phyloP scores from a whole-genome alignment of 805 yeast genomes.

The Spathaspora passalidarum region DNA sequence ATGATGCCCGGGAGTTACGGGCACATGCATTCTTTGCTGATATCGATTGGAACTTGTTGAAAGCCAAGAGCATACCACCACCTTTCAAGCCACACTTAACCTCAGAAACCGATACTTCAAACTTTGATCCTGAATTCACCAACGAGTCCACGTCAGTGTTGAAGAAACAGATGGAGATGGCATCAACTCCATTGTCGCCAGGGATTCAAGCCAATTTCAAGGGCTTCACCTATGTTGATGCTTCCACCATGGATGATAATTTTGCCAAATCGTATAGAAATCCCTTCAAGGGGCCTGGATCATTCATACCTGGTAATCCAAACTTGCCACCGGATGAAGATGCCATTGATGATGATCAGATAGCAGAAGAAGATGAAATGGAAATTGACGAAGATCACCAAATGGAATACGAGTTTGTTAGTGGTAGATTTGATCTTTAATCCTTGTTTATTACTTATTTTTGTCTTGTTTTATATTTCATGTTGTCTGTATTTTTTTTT shows the following conservation, averaged over 20 bases:
- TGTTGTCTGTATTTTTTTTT: neutral
- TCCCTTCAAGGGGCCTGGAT: conserved; percentile 51
- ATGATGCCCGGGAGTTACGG: conserved; percentile 89
- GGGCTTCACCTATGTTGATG: conserved; percentile 96
- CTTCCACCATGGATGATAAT: conserved; percentile 86
- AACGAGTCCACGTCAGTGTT: conserved; percentile 83
- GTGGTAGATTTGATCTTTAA: conserved; percentile 82
- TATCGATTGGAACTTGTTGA: conserved; percentile 82
- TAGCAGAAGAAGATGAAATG: conserved; percentile 44
- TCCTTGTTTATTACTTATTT: neutral
- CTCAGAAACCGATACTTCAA: conserved; percentile 91
- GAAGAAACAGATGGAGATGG: conserved; percentile 61
- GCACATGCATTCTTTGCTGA: conserved; percentile 91
- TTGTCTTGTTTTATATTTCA: neutral
- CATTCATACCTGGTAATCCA: conserved; percentile 77
- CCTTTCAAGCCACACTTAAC: conserved; percentile 94
- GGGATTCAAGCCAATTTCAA: conserved; percentile 95
- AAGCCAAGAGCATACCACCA: conserved; percentile 83
- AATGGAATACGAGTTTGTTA: conserved; percentile 80
- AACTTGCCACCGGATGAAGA: conserved; percentile 81
- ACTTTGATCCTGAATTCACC: conserved; percentile 97
- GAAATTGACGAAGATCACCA: conserved; percentile 57
- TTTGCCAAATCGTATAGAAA: conserved; percentile 45
- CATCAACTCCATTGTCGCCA: conserved; percentile 83
- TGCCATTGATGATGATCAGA: conserved; percentile 69